Conservation (phyloP, 1,284 basidiomycete genomes). For the Pseudozyma pruni region DNA sequence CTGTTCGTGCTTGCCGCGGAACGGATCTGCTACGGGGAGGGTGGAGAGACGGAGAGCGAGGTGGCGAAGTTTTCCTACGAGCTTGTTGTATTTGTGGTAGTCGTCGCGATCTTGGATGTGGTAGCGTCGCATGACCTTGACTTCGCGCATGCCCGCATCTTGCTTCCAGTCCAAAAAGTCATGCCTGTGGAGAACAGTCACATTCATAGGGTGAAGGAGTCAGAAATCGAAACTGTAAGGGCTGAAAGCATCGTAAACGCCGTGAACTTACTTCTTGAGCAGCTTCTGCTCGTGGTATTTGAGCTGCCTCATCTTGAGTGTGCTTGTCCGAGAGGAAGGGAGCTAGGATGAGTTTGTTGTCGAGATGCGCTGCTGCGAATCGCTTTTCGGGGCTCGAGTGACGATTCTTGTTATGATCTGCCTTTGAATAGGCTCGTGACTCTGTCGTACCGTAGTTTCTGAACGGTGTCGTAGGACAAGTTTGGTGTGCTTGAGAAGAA, state of each 20-base stretch:
- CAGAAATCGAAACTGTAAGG: neutral
- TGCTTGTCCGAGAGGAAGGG: neutral
- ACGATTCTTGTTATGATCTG: too few species aligned
- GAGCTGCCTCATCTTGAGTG: constrained; percentile 62
- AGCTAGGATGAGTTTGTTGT: neutral
- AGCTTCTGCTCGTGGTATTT: constrained; percentile 67
- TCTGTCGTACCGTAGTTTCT: too few species aligned
- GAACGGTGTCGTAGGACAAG: too few species aligned
- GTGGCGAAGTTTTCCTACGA: constrained; percentile 86
- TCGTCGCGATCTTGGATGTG: constrained; percentile 80
- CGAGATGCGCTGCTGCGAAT: neutral
- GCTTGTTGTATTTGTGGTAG: constrained; percentile 97
- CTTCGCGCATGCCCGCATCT: constrained; percentile 89
- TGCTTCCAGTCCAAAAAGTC: constrained; percentile 86
- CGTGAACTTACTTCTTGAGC: constrained; percentile 64
- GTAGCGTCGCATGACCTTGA: constrained; percentile 94
- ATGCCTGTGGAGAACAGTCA: constrained; percentile 45
- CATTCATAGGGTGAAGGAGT: neutral
- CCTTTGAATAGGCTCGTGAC: too few species aligned
- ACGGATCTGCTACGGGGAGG: constrained; percentile 89
- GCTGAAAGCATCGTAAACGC: neutral
- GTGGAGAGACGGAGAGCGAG: constrained; percentile 88
- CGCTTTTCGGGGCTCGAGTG: too few species aligned
- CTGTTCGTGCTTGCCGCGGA: constrained; percentile 83
- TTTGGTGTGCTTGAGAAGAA: too few species aligned